Evolutionary conservation across 2,329 filamentous ascomycete genomes (phyloP).

Genomic region (Pleomassaria siparia): DNA sequence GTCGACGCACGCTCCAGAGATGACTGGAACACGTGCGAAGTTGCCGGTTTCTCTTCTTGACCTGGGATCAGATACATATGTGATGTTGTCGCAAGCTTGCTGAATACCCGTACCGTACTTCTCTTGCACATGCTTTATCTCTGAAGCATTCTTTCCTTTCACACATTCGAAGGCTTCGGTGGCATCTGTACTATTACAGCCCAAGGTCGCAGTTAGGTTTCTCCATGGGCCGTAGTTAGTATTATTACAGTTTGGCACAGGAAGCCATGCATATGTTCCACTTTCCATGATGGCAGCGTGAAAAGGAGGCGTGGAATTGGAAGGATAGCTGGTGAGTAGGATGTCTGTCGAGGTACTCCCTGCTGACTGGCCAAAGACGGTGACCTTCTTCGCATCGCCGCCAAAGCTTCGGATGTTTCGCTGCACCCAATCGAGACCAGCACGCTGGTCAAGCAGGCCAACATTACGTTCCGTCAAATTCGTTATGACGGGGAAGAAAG

Average conservation of each 20-base stretch:
- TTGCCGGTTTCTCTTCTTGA: conserved; percentile 18
- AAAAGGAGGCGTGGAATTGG: conserved; percentile 25
- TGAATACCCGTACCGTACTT: conserved; percentile 4
- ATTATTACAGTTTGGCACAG: conserved; percentile 2
- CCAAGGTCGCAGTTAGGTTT: conserved; percentile 20
- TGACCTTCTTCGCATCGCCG: conserved; percentile 53
- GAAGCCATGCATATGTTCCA: conserved; percentile 24
- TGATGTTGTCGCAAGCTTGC: conserved; percentile 26
- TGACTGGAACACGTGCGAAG: conserved; percentile 28
- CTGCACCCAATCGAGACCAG: conserved; percentile 57
- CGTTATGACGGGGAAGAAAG: conserved; percentile 23
- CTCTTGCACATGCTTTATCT: conserved; percentile 20
- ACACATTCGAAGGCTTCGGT: conserved; percentile 23
- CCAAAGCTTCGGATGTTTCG: conserved; percentile 53
- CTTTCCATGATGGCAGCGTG: conserved; percentile 33
- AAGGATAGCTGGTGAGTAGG: conserved; percentile 28
- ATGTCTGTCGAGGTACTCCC: conserved; percentile 30
- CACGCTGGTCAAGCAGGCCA: conserved; percentile 59
- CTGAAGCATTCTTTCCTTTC: conserved; percentile 18
- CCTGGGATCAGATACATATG: conserved; percentile 19
- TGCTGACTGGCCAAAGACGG: conserved; percentile 43
- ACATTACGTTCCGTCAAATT: conserved; percentile 44
- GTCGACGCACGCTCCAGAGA: conserved; percentile 27
- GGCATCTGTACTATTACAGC: conserved; percentile 19
- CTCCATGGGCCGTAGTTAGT: conserved; percentile 20